phyloP scores from a whole-genome alignment of 1,284 basidiomycete genomes.

The Leccinum griseonigrum region DNA sequence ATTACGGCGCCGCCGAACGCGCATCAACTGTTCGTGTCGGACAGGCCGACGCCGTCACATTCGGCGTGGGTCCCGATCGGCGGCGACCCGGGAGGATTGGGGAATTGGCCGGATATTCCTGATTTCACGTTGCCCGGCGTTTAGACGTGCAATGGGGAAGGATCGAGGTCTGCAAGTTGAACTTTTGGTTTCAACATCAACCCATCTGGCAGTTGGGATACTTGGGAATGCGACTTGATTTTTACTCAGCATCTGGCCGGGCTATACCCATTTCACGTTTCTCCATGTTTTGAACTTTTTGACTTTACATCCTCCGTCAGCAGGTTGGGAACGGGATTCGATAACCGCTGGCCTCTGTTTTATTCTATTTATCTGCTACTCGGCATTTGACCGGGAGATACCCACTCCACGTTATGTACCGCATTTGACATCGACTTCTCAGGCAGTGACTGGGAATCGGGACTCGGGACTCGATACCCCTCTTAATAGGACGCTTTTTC shows the following conservation, averaged over 20 bases:
- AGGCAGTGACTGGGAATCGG: no score
- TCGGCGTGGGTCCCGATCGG: conserved; percentile 73
- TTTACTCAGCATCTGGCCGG: not conserved
- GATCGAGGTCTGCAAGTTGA: not conserved
- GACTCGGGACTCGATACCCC: not conserved
- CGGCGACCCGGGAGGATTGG: conserved; percentile 63
- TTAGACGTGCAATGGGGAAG: not conserved
- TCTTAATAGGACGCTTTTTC: not conserved
- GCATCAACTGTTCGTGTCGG: conserved; percentile 66
- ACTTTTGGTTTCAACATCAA: not conserved
- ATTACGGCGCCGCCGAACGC: conserved; percentile 68
- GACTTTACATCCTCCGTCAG: not conserved
- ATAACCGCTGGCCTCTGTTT: not conserved
- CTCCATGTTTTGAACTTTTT: not conserved
- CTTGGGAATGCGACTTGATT: not conserved
- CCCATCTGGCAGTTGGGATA: not conserved
- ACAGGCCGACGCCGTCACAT: conserved; percentile 71
- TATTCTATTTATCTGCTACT: not conserved
- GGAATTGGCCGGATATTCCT: conserved; percentile 65
- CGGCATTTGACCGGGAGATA: not conserved
- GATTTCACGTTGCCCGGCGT: conserved; percentile 63
- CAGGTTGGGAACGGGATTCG: not conserved
- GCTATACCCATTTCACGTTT: not conserved
- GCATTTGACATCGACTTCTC: not conserved
- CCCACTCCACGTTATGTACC: not conserved